phyloP scores from a whole-genome alignment of 345 rosid species.

The Dipteronia sinensis region DNA sequence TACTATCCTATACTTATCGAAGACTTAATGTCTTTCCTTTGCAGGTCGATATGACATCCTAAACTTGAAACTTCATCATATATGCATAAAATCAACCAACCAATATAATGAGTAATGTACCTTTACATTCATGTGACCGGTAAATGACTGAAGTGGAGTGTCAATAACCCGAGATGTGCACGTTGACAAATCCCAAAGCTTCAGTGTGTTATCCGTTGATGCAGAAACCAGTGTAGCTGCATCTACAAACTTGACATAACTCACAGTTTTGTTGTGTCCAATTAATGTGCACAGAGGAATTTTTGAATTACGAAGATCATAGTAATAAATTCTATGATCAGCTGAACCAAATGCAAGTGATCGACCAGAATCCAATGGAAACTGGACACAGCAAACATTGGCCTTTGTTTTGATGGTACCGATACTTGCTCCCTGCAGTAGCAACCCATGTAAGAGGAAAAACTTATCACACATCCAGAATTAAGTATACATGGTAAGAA shows the following conservation, averaged over 20 bases:
- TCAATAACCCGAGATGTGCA: conserved; percentile 70
- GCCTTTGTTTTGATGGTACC: conserved; percentile 91
- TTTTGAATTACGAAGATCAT: conserved; percentile 83
- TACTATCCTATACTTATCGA: too few species aligned
- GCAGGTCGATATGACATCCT: background rate
- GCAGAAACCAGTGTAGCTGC: conserved; percentile 75
- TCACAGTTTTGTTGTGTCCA: conserved; percentile 91
- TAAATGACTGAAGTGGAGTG: conserved; percentile 77
- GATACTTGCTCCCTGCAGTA: conserved; percentile 80
- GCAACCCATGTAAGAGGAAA: conserved; percentile 43
- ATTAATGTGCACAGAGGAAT: conserved; percentile 78
- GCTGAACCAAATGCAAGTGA: conserved; percentile 96
- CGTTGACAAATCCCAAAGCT: conserved; percentile 94
- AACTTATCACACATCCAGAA: conserved; percentile 48
- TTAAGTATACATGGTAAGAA: conserved; percentile 28
- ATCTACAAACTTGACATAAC: conserved; percentile 89
- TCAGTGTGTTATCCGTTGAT: conserved; percentile 91
- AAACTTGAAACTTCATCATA: background rate
- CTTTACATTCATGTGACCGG: conserved; percentile 89
- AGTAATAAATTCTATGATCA: conserved; percentile 86
- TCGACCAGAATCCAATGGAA: conserved; percentile 77
- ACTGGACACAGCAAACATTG: conserved; percentile 92
- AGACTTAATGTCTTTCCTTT: background rate
- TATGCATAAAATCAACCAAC: conserved; percentile 9
- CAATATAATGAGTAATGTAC: conserved; percentile 36